A percentile compares a stretch with the other conserved stretches of the same genome.
These are phyloP conservation scores for Tilletia horrida DNA, from an alignment of 1,284 basidiomycete genomes.

Conservation along the genomic window DNA sequence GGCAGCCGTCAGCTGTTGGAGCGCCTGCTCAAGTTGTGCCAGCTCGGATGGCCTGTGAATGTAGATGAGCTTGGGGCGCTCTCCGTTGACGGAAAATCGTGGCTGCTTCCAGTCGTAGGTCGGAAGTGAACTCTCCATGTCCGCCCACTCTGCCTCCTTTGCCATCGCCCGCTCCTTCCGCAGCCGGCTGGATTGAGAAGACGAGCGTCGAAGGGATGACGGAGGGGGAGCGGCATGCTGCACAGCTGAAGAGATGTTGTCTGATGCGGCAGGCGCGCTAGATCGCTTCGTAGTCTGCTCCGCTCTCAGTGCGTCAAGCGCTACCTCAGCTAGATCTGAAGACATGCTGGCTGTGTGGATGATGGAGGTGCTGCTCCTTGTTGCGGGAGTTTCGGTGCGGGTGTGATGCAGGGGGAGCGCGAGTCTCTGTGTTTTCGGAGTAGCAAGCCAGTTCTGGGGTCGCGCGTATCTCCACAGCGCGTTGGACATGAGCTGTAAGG, in stretches of 20 bases:
- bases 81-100: neutral
- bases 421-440: neutral
- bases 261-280: neutral
- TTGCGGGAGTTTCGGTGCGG: neutral
- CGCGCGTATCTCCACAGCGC: neutral
- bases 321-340: neutral
- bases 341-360: neutral
- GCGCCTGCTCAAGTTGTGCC: neutral
- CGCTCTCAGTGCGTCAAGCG: neutral
- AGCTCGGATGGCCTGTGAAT: neutral
- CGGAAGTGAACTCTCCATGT: neutral
- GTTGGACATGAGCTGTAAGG: neutral
- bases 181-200: neutral
- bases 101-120: conserved; percentile 5
- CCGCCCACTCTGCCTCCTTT: neutral
- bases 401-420: neutral
- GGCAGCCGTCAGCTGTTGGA: neutral
- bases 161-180: neutral
- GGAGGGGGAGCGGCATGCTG: neutral
- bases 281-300: neutral
- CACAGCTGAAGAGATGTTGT: neutral
- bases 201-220: neutral
- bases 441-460: neutral
- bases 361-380: neutral
- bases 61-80: neutral